phyloP scores from a whole-genome alignment of 108 stramenopile species.

The Cylindrotheca closterium region DNA sequence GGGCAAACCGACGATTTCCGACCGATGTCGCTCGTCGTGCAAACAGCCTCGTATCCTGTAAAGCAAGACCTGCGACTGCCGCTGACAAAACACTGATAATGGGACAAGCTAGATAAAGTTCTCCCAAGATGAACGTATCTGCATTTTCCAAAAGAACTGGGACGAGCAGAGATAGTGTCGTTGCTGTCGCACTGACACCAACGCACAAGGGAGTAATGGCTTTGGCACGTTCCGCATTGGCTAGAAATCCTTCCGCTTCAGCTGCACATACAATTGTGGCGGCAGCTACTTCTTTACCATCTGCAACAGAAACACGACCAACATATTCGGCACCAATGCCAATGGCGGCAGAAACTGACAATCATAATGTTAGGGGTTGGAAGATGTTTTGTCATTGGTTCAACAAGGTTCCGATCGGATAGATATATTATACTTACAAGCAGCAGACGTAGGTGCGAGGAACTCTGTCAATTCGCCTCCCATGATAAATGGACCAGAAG shows the following conservation, averaged over 20 bases:
- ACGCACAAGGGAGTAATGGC: constrained; percentile 89
- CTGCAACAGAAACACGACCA: constrained; percentile 85
- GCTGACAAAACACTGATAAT: constrained; percentile 64
- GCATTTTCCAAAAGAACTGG: constrained; percentile 64
- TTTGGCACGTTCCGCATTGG: constrained; percentile 86
- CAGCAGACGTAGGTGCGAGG: constrained; percentile 59
- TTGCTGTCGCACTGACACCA: constrained; percentile 80
- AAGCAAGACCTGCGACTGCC: constrained; percentile 69
- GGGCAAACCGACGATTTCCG: constrained; percentile 85
- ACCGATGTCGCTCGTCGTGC: constrained; percentile 68
- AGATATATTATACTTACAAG: constrained; percentile 21
- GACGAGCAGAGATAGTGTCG: constrained; percentile 69
- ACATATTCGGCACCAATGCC: constrained; percentile 89
- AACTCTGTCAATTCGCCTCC: constrained; percentile 69
- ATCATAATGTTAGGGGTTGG: background rate
- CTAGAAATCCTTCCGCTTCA: constrained; percentile 84
- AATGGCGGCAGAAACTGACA: constrained; percentile 70
- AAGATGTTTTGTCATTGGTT: background rate
- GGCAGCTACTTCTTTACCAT: constrained; percentile 89
- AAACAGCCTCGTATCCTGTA: constrained; percentile 64
- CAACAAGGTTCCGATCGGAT: constrained; percentile 1
- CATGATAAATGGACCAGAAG: constrained; percentile 62
- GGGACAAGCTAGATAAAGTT: constrained; percentile 77
- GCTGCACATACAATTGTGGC: constrained; percentile 85
- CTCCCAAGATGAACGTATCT: constrained; percentile 37